phyloP scores from a whole-genome alignment of 768 basidiomycete genomes.

The Boletus eberwhitei region DNA sequence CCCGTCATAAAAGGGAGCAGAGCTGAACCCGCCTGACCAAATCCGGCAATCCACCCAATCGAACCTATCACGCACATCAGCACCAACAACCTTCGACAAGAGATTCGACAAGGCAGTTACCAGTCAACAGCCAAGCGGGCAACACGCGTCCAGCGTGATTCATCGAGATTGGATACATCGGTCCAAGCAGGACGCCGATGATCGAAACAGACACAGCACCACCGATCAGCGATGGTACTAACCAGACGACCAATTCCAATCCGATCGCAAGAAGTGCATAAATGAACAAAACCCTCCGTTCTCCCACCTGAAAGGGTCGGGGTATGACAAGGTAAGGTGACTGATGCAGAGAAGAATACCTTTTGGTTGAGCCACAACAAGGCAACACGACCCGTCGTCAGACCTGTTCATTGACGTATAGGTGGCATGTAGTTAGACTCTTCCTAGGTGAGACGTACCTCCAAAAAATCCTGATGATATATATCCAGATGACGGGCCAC shows the following conservation, averaged over 20 bases:
- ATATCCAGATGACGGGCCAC: constrained; percentile 44
- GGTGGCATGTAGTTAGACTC: background rate
- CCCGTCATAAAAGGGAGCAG: constrained; percentile 73
- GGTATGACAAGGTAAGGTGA: background rate
- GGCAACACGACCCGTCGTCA: constrained; percentile 53
- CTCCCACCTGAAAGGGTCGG: constrained; percentile 42
- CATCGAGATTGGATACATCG: constrained; percentile 58
- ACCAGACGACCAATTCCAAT: constrained; percentile 57
- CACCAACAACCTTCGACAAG: background rate
- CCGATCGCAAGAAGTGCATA: constrained; percentile 53
- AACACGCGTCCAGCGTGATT: constrained; percentile 44
- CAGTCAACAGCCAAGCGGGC: constrained; percentile 65
- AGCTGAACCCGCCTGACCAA: constrained; percentile 71
- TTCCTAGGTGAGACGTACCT: constrained; percentile 33
- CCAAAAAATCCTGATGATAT: constrained; percentile 58
- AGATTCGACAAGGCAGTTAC: constrained; percentile 11
- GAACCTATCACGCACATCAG: constrained; percentile 10
- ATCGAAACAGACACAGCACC: constrained; percentile 55
- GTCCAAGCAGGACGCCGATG: constrained; percentile 52
- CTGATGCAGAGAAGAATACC: constrained; percentile 23
- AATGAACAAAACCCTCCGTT: constrained; percentile 49
- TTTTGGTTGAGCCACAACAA: constrained; percentile 56
- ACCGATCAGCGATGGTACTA: constrained; percentile 49
- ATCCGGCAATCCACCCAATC: background rate
- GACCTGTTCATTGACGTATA: constrained; percentile 36